Conservation (phyloP, 805 yeast genomes). For the Candida berthetii region DNA sequence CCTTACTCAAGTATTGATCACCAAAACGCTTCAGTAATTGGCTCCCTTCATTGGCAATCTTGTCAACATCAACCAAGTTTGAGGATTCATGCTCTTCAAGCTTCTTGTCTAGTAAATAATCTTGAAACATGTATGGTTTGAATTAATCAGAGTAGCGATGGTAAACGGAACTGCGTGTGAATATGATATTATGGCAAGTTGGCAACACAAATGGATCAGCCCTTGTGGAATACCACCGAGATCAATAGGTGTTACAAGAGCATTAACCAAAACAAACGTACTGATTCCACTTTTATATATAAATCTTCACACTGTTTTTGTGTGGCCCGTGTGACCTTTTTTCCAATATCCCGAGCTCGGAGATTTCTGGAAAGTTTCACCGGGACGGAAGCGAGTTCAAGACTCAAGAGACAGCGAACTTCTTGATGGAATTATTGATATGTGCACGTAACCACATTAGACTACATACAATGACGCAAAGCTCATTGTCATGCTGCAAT, state of each 20-base stretch:
- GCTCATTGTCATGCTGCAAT: not conserved
- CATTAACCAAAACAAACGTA: not conserved
- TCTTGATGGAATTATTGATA: not conserved
- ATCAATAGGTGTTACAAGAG: too few relatives aligned
- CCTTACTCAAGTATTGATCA: constrained; percentile 2
- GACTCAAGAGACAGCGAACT: too few relatives aligned
- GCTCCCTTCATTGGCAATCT: not conserved
- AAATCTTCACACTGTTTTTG: not conserved
- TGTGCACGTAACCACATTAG: not conserved
- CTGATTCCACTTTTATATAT: not conserved
- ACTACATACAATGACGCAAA: too few relatives aligned
- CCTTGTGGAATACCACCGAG: too few relatives aligned
- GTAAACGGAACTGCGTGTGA: too few relatives aligned
- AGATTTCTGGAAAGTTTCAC: too few relatives aligned
- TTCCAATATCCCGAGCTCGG: too few relatives aligned
- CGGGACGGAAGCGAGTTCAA: too few relatives aligned
- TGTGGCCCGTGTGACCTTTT: not conserved
- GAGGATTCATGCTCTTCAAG: constrained; percentile 10
- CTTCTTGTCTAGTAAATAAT: constrained; percentile 13
- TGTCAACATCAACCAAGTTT: not conserved
- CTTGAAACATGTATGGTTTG: constrained; percentile 16
- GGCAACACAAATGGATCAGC: too few relatives aligned
- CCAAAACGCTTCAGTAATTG: constrained; percentile 1
- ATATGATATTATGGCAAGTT: too few relatives aligned
- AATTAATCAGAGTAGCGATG: too few relatives aligned